These are phyloP conservation scores for Hordeum marinum DNA, from an alignment of 176 grass and related monocot species.

Conservation along the genomic window DNA sequence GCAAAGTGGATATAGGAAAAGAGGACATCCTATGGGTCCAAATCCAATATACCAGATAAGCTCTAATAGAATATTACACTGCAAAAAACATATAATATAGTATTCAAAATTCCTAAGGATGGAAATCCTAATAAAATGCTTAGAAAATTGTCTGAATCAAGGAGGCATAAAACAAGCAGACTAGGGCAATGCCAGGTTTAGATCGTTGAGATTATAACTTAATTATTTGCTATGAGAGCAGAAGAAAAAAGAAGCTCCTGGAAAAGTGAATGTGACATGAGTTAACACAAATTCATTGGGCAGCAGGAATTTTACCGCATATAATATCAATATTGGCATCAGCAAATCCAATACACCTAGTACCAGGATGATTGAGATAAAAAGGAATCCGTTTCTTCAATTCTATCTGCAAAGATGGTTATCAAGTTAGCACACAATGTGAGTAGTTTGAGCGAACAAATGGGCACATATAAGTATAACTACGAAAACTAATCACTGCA, in stretches of 20 bases:
- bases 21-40: not conserved
- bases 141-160: not conserved
- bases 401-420: slow-evolving; percentile 2
- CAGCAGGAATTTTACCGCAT: slow-evolving; percentile 3
- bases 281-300: not conserved
- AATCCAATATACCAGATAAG: not conserved
- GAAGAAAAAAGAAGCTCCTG: not conserved
- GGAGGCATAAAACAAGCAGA: not conserved
- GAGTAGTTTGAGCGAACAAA: not conserved
- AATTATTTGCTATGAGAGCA: not conserved
- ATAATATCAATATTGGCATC: not conserved
- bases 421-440: not conserved
- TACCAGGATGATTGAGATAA: not conserved
- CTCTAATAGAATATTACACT: not conserved
- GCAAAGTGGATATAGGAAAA: not conserved
- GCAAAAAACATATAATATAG: too few species aligned
- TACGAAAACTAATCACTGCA: not conserved
- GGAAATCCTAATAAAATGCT: not conserved
- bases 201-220: not conserved
- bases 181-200: not conserved
- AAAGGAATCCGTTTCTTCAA: not conserved
- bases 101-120: not conserved
- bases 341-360: not conserved
- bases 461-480: not conserved
- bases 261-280: not conserved